Base-by-base conservation (phyloP, 116 monocot species). In the Zostera marina region DNA sequence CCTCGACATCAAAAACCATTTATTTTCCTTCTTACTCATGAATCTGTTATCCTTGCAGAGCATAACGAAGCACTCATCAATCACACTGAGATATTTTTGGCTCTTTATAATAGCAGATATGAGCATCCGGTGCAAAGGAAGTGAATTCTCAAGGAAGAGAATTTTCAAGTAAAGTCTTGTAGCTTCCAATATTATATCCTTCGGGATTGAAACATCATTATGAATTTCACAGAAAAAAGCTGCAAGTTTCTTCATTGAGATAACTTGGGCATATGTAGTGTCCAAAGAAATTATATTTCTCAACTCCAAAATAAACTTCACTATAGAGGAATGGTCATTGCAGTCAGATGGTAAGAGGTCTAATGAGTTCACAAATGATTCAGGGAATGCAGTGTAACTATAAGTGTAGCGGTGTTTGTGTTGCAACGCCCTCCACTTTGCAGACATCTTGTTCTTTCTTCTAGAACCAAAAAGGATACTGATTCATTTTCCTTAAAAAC, bases 401-500 rank as follows among this genome's bases (percentile, higher is more conserved):
- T 98, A 90, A 8, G 91, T 90, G 81, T 87, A 99, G 32, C 79
- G 78, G 71, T 99, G 99, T 22, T 80, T 76, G 70, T 91, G 91
- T 63, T 91, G 99, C 62, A 91, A 56, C 39, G 99, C 82, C 42
- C 99, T 71, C 99, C 99, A 99, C 64, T 99, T 99, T 41, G 87
- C 67, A 1, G 99, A 99, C 98, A 98, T 98, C 56, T 63, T 75
- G 63, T 45, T 16, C 22, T 21, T 47, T 19, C 42, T 22, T 41
- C 44, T 20, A 11, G 19, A 49, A 49, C 49, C 49, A 17, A 48
- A 7, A 32, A 32, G 32, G 5, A 32, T n/a, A n/a, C n/a, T n/a
- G 32, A 32, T 3, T 0, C 0, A 32, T 32, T 32, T 32, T 32
- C 5, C 32, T 32, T 32, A 5, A 32, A 32, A 32, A 32, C 32